Base-by-base conservation (phyloP, 2,329 filamentous ascomycete genomes). In the Penicillium hordei region DNA sequence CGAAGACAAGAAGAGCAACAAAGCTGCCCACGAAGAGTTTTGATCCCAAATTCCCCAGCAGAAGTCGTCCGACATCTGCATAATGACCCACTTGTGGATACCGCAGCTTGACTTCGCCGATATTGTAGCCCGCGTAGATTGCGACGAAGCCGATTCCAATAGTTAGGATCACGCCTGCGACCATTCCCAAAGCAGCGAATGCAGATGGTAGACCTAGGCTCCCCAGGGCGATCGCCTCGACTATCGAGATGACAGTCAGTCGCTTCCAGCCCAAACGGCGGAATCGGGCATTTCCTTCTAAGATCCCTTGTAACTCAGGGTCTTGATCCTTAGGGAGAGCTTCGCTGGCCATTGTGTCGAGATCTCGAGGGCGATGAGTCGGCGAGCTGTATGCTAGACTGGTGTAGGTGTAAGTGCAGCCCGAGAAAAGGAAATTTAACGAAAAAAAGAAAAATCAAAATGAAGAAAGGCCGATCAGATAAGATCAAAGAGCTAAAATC, bases 11-110 rank as follows among this genome's bases (percentile, higher is more conserved):
- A 2, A 55, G 53, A 15, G 48, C 53, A 42, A 56, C 53, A 19
- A 56, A 56, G 33, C 53, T 52, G 19, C 53, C 48, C 2, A 56
- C 62, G 27, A 59, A 56, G 15, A 56, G 10, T 15, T 52, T 52
- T 15, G 48, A 39, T 36, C 53, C 53, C 7, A 56, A 8, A 9
- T 21, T 52, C 1, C 53, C 53, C 3, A 56, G 6, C 2, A 56
- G 48, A 10, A 56, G 48, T n/a, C 13, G 39, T 1, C 48, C 53
- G 25, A 56, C 53, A 21, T 52, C 53, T 38, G 53, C 53, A 33
- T 52, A 56, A 34, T 56, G 53, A 3, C 53, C 53, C 6, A 56
- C 27, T 29, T 56, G 46, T n/a, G 53, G 48, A n/a, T 52, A 56
- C 2, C 48, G 48, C 9, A 56, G 48, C 21, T 56, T 56, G 33